A percentile compares a stretch with the other conserved stretches of the same genome.
phyloP scores from a whole-genome alignment of 768 basidiomycete species.

The Cystobasidiopsis lactophilus region DNA sequence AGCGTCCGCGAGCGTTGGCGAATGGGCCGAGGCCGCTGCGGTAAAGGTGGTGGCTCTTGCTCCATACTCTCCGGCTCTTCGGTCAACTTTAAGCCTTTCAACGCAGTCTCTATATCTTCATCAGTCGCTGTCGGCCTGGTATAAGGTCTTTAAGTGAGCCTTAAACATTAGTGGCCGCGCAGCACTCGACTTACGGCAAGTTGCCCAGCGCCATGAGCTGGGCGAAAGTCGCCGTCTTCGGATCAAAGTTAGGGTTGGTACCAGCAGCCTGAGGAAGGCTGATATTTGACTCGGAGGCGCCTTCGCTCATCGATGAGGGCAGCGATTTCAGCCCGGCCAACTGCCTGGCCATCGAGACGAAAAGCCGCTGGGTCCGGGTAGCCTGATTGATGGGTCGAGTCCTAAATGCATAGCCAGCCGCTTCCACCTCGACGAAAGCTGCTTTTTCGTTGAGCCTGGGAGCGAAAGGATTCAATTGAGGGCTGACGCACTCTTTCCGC shows the following conservation, averaged over 20 bases:
- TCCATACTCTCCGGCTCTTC: constrained; percentile 1
- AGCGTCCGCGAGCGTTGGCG: not conserved
- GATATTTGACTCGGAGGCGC: not conserved
- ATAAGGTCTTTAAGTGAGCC: no score
- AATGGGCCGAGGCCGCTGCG: not conserved
- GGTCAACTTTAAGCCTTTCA: constrained; percentile 1
- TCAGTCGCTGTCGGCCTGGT: not conserved
- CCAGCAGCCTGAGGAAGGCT: not conserved
- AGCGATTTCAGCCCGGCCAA: constrained; percentile 15
- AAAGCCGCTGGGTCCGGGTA: constrained; percentile 17
- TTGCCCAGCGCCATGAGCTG: not conserved
- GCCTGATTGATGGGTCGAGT: constrained; percentile 12
- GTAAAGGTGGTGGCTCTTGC: constrained; percentile 1
- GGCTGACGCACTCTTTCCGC: no score
- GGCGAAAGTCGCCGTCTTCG: no score
- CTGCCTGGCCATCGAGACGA: constrained; percentile 16
- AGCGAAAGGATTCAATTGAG: no score
- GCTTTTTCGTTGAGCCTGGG: no score
- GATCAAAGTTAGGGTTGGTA: not conserved
- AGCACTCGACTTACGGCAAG: no score
- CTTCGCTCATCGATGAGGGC: not conserved
- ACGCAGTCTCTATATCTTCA: not conserved
- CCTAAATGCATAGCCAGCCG: constrained; percentile 11
- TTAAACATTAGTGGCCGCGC: no score
- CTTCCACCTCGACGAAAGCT: not conserved